Evolutionary conservation across 2,329 filamentous ascomycete genomes (phyloP), one percentile per base, ranked within the genome.

Genomic region (Colletotrichum simmondsii): DNA sequence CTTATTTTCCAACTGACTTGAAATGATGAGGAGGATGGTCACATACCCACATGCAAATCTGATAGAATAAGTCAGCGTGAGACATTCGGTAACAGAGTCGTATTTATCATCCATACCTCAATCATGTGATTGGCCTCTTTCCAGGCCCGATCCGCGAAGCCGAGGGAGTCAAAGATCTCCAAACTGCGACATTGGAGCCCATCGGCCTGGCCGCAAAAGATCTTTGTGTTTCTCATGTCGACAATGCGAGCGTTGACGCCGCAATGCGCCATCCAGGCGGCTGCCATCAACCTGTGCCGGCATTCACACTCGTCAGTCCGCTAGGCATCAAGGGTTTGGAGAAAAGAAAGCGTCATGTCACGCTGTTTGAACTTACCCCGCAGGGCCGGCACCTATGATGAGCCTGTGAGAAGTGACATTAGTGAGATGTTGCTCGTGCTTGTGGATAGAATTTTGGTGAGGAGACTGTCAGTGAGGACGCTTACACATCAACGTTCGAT

Each of bases 101-200:
- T 7, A 65, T 57, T n/a, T 5, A 0, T 0, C 14, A 19, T 28
- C 22, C 83, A 79, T 69, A 92, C 89, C 83, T 93, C 92, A n/a
- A 92, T 84, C 83, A 93, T 89, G 77, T 91, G 91, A 77, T 92
- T 92, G 14, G 89, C 87, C 76, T 94, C 92, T 60, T 90, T 91
- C 88, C 90, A 91, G 1, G 87, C 88, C 5, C 88, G 83, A 74
- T 94, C 88, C 2, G 85, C 90, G 71, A 95, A 89, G 0, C 90
- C 92, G 75, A 95, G 92, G 62, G 89, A 91, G 76, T 95, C 91
- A 68, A 94, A 89, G n/a, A 94, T 93, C 80, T 95, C 91, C 2
- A 94, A 84, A 0, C 91, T 93, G 2, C 92, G 89, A 74, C 88
- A 89, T 80, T 93, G 90, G 10, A 83, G 80, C 10, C 86, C 84